Percentiles rank a stretch among this genome's conserved stretches.
Evolutionary conservation across 2,329 filamentous ascomycete genomes (phyloP).

Genomic region (Neofusicoccum sp.): DNA sequence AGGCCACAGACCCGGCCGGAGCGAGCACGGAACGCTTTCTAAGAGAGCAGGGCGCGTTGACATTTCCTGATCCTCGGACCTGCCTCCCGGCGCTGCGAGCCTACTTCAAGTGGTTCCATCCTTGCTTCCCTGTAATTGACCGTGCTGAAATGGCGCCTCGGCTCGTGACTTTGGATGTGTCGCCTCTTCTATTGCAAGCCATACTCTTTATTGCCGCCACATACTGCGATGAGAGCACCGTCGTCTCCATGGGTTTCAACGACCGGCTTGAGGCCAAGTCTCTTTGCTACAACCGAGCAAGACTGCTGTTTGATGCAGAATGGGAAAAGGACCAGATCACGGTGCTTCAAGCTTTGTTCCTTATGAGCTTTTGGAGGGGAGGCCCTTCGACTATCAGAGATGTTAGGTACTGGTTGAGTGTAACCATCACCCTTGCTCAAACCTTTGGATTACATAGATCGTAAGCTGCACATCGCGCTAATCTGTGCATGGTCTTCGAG

Average conservation of each 20-base stretch:
- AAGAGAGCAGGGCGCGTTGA: slow-evolving; percentile 46
- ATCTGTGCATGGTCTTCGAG: slow-evolving; percentile 22
- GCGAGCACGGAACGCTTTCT: slow-evolving; percentile 40
- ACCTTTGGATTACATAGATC: slow-evolving; percentile 51
- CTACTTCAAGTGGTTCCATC: slow-evolving; percentile 61
- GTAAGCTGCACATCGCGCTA: slow-evolving; percentile 22
- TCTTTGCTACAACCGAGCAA: slow-evolving; percentile 53
- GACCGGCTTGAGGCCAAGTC: slow-evolving; percentile 55
- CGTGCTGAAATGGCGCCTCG: slow-evolving; percentile 46
- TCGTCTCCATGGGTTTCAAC: slow-evolving; percentile 50
- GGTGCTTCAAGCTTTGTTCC: slow-evolving; percentile 55
- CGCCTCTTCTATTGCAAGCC: slow-evolving; percentile 54
- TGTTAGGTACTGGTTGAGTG: slow-evolving; percentile 43
- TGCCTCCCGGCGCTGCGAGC: slow-evolving; percentile 51
- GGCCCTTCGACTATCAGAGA: slow-evolving; percentile 42
- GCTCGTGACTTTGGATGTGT: slow-evolving; percentile 47
- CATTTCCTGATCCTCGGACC: slow-evolving; percentile 48
- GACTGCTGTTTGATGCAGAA: slow-evolving; percentile 57
- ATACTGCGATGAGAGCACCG: slow-evolving; percentile 52
- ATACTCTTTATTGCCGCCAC: slow-evolving; percentile 60
- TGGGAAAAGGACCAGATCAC: slow-evolving; percentile 55
- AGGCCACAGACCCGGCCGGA: slow-evolving; percentile 31
- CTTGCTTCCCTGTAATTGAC: slow-evolving; percentile 59
- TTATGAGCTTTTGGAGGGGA: slow-evolving; percentile 60
- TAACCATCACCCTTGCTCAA: slow-evolving; percentile 56